Percentiles rank a stretch among this genome's conserved stretches.
These are phyloP conservation scores for Candida andamanensis DNA, from an alignment of 805 yeast genomes.

Conservation along the genomic window DNA sequence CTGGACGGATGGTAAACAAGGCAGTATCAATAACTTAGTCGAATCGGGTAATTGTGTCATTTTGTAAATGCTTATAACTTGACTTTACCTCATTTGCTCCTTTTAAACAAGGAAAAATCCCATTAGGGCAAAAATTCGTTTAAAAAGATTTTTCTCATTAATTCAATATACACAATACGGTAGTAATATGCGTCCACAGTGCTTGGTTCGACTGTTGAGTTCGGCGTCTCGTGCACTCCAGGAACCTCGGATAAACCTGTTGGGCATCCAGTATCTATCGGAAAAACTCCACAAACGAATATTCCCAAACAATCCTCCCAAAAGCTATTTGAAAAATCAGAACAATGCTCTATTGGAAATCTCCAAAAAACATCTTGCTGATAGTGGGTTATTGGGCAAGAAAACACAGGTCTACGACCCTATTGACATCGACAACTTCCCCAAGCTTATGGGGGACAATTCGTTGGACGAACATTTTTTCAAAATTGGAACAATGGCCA, in stretches of 20 bases:
- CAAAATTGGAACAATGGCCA: conserved; percentile 53
- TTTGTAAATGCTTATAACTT: no score
- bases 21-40: no score
- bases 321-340: conserved; percentile 22
- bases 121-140: no score
- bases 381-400: conserved; percentile 71
- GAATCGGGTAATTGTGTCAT: no score
- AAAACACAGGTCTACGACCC: conserved; percentile 60
- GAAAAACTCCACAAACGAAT: conserved; percentile 52
- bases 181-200: no score
- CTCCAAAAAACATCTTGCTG: conserved; percentile 54
- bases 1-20: no score
- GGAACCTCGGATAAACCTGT: conserved; percentile 68
- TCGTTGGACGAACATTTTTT: conserved; percentile 82
- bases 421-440: conserved; percentile 52
- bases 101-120: no score
- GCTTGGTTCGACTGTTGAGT: no score
- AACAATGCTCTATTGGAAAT: conserved; percentile 38
- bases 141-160: no score
- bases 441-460: conserved; percentile 65
- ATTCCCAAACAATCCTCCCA: conserved; percentile 42
- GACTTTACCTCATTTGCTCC: no score
- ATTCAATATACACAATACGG: no score
- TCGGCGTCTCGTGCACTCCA: no score
- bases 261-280: conserved; percentile 77